Percentiles rank a stretch among this genome's conserved stretches.
phyloP scores from a whole-genome alignment of 441 rosid species.

The Isatis lusitanica region DNA sequence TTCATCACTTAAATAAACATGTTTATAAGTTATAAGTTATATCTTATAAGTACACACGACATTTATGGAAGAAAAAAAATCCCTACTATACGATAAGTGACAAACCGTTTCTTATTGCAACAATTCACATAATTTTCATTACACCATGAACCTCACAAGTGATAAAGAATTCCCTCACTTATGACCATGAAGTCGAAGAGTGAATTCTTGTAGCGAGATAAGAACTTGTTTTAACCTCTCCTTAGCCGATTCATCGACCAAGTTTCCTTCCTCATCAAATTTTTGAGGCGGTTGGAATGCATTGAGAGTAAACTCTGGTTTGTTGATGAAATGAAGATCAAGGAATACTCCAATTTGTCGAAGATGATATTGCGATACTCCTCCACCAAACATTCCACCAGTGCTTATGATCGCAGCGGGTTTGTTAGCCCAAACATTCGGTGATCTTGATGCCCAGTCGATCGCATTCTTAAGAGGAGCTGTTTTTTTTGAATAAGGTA shows the following conservation, averaged over 20 bases:
- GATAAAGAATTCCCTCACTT: neutral
- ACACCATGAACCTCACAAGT: slow-evolving; percentile 9
- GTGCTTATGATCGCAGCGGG: slow-evolving; percentile 72
- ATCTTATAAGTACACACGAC: neutral
- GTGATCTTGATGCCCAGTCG: slow-evolving; percentile 82
- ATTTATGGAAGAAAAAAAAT: neutral
- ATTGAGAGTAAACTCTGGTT: slow-evolving; percentile 63
- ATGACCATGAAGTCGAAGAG: slow-evolving; percentile 52
- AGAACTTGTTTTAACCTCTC: slow-evolving; percentile 53
- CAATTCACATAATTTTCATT: slow-evolving; percentile 15
- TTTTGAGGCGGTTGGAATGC: slow-evolving; percentile 69
- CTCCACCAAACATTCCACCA: slow-evolving; percentile 59
- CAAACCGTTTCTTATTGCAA: slow-evolving; percentile 9
- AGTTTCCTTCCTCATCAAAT: slow-evolving; percentile 61
- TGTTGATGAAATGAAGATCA: slow-evolving; percentile 84
- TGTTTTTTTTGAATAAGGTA: slow-evolving; percentile 8
- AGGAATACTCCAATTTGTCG: slow-evolving; percentile 77
- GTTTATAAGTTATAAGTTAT: neutral
- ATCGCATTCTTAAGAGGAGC: slow-evolving; percentile 78
- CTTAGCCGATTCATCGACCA: slow-evolving; percentile 50
- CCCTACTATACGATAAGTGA: neutral
- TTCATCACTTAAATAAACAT: neutral
- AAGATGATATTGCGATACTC: slow-evolving; percentile 60
- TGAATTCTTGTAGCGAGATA: slow-evolving; percentile 50
- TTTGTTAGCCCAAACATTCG: slow-evolving; percentile 81